A percentile compares a stretch with the other conserved stretches of the same genome.
These are phyloP conservation scores for Erodium moschatum DNA, from an alignment of 441 rosid genomes.

Conservation along the genomic window DNA sequence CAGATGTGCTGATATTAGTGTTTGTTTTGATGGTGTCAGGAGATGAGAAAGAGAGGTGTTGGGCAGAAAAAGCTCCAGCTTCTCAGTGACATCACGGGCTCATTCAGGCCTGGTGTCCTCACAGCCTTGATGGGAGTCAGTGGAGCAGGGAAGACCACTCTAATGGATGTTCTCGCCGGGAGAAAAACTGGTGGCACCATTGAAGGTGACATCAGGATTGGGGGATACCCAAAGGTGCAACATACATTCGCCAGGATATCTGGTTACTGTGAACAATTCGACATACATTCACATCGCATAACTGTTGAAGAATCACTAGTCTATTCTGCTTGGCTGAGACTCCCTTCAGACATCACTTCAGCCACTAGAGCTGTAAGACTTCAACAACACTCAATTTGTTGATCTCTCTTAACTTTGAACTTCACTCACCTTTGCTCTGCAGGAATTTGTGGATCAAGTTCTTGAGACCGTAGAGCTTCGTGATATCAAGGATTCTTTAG, in stretches of 20 bases:
- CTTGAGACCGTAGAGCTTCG: conserved; percentile 48
- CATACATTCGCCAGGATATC: conserved; percentile 53
- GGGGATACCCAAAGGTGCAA: conserved; percentile 51
- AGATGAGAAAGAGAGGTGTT: conserved; percentile 39
- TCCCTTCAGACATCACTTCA: conserved; percentile 33
- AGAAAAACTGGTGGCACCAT: conserved; percentile 55
- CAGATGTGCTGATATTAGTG: neutral
- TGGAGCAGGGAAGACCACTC: conserved; percentile 73
- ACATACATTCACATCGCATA: conserved; percentile 54
- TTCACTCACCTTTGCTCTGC: conserved; percentile 1
- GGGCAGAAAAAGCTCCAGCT: conserved; percentile 39
- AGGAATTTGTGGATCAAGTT: conserved; percentile 48
- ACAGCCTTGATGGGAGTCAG: conserved; percentile 72
- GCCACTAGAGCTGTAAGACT: conserved; percentile 33
- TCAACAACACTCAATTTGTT: neutral
- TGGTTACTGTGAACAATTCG: conserved; percentile 59
- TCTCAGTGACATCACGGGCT: conserved; percentile 41
- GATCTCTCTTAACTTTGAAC: neutral
- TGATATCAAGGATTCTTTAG: conserved; percentile 37
- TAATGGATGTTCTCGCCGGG: conserved; percentile 62
- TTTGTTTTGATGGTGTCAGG: conserved; percentile 23
- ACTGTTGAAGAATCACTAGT: conserved; percentile 52
- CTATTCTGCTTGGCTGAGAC: conserved; percentile 56
- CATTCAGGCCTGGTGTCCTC: conserved; percentile 54
- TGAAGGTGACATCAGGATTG: conserved; percentile 49